These are phyloP conservation scores for Starmerella floris DNA, from an alignment of 805 yeast genomes.

Conservation along the genomic window DNA sequence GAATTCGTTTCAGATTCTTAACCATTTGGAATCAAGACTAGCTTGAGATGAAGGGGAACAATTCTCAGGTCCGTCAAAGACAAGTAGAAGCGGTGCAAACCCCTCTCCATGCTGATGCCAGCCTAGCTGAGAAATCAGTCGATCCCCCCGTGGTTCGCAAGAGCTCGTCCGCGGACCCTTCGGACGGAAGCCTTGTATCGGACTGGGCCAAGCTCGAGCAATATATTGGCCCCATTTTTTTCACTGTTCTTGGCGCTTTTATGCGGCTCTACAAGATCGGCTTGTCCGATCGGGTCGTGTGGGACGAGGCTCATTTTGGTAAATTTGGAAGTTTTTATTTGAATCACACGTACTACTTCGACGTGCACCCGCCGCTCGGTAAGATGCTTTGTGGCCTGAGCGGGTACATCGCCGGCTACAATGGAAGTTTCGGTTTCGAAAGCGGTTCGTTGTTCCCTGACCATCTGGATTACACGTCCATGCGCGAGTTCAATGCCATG, in stretches of 20 bases:
- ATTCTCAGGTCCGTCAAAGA: not conserved
- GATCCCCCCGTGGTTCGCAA: not conserved
- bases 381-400: conserved; percentile 80
- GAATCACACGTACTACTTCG: conserved; percentile 85
- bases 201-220: conserved; percentile 22
- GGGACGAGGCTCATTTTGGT: conserved; percentile 39
- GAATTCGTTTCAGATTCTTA: too few relatives aligned
- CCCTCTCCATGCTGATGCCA: not conserved
- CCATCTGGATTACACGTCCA: conserved; percentile 62
- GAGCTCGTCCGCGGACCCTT: not conserved
- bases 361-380: conserved; percentile 96
- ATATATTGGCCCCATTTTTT: conserved; percentile 36
- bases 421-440: conserved; percentile 86
- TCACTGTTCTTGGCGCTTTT: conserved; percentile 57
- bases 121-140: not conserved
- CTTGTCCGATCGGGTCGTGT: conserved; percentile 58
- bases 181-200: conserved; percentile 23
- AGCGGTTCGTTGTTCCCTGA: conserved; percentile 66
- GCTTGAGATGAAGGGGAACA: not conserved
- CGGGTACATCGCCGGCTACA: conserved; percentile 80
- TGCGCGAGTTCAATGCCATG: conserved; percentile 82
- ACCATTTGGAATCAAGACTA: not conserved
- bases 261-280: conserved; percentile 68
- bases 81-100: not conserved
- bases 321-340: conserved; percentile 44